Evolutionary conservation across 2,329 filamentous ascomycete species (phyloP).

Genomic region (Acarospora socialis): DNA sequence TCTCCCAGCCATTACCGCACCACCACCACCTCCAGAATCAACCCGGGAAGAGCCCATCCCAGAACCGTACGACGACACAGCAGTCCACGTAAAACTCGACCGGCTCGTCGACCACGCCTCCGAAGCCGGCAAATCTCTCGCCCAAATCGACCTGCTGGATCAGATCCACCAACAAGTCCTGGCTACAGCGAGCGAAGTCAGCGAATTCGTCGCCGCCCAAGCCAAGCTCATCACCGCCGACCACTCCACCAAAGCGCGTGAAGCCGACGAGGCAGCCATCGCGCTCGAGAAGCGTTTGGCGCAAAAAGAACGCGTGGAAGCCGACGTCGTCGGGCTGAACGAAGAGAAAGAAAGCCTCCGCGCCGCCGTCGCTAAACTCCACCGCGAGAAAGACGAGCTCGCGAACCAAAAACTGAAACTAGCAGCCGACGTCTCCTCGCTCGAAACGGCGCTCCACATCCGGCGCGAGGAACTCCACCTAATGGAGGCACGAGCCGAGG

Average conservation of each 20-base stretch:
- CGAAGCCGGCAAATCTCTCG: constrained; percentile 53
- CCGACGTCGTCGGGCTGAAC: constrained; percentile 33
- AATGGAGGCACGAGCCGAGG: constrained; percentile 82
- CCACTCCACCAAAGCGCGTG: constrained; percentile 63
- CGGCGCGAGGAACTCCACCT: constrained; percentile 79
- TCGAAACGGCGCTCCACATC: constrained; percentile 80
- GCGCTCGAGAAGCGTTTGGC: constrained; percentile 63
- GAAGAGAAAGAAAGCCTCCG: constrained; percentile 51
- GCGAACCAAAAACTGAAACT: constrained; percentile 48
- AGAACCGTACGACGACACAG: constrained; percentile 48
- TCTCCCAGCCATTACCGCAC: constrained; percentile 36
- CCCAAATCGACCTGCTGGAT: constrained; percentile 69
- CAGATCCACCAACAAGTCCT: constrained; percentile 80
- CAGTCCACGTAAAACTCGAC: constrained; percentile 45
- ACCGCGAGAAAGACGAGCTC: constrained; percentile 48
- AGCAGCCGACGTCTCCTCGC: constrained; percentile 58
- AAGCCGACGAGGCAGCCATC: constrained; percentile 64
- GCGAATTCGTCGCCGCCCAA: constrained; percentile 65
- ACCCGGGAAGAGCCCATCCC: constrained; percentile 18
- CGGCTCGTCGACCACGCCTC: constrained; percentile 48
- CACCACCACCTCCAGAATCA: constrained; percentile 13
- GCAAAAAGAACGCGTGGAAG: constrained; percentile 49
- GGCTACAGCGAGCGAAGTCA: constrained; percentile 69
- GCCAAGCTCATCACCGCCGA: constrained; percentile 61
- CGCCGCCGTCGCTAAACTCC: constrained; percentile 36